Base-by-base conservation (phyloP, 805 yeast species). In the Starmerella lactis-condensi region DNA sequence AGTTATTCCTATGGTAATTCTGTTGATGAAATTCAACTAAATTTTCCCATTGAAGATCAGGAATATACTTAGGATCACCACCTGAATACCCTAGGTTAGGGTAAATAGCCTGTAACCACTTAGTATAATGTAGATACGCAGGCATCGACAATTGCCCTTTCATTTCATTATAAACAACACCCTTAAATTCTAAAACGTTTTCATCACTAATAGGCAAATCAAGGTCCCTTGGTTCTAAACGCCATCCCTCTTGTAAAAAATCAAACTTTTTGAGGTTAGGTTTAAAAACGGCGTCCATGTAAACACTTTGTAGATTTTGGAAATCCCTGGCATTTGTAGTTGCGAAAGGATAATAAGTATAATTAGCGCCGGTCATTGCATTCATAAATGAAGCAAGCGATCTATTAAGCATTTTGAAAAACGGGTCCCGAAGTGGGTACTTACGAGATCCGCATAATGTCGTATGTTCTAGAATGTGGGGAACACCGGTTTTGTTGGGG, bases 101-200 rank as follows among this genome's bases (percentile, higher is more conserved):
- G 46, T 81, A 89, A 9, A 89, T 65, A 6, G 77, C 57, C 53
- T 79, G 77, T 47, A 77, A 81, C 58, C 73, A 85, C 39, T 72
- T 69, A 46, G 74, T 78, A 69, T 83, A 85, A 50, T 65, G 82
- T 40, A 73, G 66, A 52, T 89, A 89, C 3, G 83, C 69, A 0
- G 93, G 68, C 51, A 81, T 85, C 0, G 93, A 76, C 48, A 79
- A 69, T 54, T 85, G 95, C 6, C 98, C 98, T 54, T 89, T 89
- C 98, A 89, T 89, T 56, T 89, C 98, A 50, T 89, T 89, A 52
- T 77, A 89, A 2, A 89, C 98, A 21, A 89, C 98, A 28, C 98
- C 98, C 53, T 89, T 89, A 53, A 81, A 79, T 4, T 59, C 60
- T 25, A 89, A 48, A 1, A 79, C 76, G 28, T 25, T 25, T 14